These are phyloP conservation scores for Gypsophila paniculata DNA, from an alignment of 179 eudicot species.

Conservation along the genomic window DNA sequence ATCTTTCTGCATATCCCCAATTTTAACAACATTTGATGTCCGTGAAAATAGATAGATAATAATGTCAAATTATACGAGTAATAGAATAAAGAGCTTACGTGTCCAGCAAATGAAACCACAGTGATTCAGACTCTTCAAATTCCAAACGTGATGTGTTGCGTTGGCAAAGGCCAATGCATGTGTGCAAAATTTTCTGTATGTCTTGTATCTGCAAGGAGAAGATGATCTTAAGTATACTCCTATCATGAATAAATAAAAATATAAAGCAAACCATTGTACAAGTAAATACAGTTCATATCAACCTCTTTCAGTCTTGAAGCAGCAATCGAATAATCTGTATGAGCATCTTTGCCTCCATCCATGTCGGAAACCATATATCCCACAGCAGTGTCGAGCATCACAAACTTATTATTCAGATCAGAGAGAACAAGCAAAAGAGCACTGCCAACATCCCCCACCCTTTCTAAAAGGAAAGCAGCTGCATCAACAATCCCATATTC, in stretches of 20 bases:
- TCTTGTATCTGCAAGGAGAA: conserved; percentile 52
- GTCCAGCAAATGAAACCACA: conserved; percentile 93
- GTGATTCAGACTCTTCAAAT: conserved; percentile 75
- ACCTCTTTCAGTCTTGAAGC: conserved; percentile 64
- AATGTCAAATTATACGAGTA: neutral
- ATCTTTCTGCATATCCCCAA: neutral
- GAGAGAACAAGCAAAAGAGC: conserved; percentile 75
- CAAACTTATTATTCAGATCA: conserved; percentile 56
- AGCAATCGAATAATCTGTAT: conserved; percentile 36
- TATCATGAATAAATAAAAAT: neutral
- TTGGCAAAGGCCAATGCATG: conserved; percentile 84
- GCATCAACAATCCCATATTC: conserved; percentile 80
- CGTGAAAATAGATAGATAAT: neutral
- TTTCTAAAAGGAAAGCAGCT: conserved; percentile 82
- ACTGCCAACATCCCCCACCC: conserved; percentile 91
- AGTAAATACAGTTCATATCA: conserved; percentile 12
- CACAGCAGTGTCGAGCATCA: conserved; percentile 59
- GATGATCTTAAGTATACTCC: neutral
- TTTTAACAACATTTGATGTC: neutral
- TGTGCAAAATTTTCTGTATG: conserved; percentile 47
- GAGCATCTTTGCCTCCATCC: conserved; percentile 25
- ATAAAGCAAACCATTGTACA: neutral
- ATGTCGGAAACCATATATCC: conserved; percentile 32
- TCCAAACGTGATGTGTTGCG: conserved; percentile 80
- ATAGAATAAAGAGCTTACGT: conserved; percentile 48